phyloP scores from a whole-genome alignment of 495 filamentous ascomycete species.

The Aspergillus heteromorphus region DNA sequence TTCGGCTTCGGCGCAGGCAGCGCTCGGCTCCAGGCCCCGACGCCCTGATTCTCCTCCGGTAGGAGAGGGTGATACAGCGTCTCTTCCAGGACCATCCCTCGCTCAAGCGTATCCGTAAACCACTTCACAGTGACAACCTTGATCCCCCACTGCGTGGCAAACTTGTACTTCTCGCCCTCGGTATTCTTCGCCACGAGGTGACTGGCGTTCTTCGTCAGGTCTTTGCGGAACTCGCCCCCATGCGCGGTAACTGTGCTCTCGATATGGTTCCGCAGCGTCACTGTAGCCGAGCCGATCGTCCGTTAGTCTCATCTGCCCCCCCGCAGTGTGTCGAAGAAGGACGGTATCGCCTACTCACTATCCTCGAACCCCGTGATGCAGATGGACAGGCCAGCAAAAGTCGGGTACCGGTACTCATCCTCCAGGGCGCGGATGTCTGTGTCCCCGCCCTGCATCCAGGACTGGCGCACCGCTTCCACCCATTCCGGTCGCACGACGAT shows the following conservation, averaged over 20 bases:
- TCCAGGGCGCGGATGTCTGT: slow-evolving; percentile 69
- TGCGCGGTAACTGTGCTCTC: slow-evolving; percentile 58
- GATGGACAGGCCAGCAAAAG: slow-evolving; percentile 61
- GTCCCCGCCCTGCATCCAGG: slow-evolving; percentile 78
- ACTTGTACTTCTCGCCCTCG: slow-evolving; percentile 81
- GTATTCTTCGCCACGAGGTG: slow-evolving; percentile 78
- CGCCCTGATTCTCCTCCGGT: slow-evolving; percentile 63
- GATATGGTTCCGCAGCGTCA: slow-evolving; percentile 60
- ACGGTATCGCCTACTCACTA: slow-evolving; percentile 44
- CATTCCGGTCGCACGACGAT: slow-evolving; percentile 71
- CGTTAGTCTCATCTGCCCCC: slow-evolving; percentile 3
- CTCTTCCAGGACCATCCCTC: slow-evolving; percentile 93
- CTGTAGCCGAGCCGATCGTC: slow-evolving; percentile 28
- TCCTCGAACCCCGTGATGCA: slow-evolving; percentile 91
- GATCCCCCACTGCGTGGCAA: slow-evolving; percentile 73
- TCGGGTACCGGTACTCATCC: slow-evolving; percentile 52
- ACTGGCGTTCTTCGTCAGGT: slow-evolving; percentile 75
- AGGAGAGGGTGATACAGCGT: slow-evolving; percentile 69
- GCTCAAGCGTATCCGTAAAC: slow-evolving; percentile 76
- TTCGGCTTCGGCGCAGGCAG: slow-evolving; percentile 29
- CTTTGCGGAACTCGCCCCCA: slow-evolving; percentile 76
- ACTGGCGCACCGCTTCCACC: slow-evolving; percentile 74
- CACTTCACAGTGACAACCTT: slow-evolving; percentile 76
- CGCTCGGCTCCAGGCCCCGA: slow-evolving; percentile 66
- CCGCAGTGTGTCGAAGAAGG: slow-evolving; percentile 8